Conservation (phyloP, 768 basidiomycete genomes). For the Auriscalpium vulgare region DNA sequence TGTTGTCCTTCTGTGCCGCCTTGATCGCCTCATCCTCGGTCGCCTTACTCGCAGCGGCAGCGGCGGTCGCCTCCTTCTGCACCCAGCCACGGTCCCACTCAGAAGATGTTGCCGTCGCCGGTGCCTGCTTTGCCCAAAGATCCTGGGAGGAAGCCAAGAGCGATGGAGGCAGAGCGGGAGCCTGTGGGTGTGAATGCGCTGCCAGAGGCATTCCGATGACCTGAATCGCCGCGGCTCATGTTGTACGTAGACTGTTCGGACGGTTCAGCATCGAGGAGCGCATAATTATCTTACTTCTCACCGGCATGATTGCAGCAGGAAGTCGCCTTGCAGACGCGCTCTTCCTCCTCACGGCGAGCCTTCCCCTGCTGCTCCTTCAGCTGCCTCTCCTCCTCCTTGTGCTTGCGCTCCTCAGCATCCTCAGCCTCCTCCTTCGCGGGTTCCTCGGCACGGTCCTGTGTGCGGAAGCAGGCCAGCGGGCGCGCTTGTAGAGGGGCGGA, state of each 20-base stretch:
- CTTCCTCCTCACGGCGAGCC: slow-evolving; percentile 29
- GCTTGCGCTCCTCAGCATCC: slow-evolving; percentile 24
- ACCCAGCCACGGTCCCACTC: slow-evolving; percentile 93
- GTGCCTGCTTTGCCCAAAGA: slow-evolving; percentile 27
- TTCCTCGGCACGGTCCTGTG: too few relatives aligned
- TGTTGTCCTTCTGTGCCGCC: slow-evolving; percentile 16
- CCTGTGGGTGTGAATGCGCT: slow-evolving; percentile 32
- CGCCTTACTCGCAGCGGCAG: slow-evolving; percentile 79
- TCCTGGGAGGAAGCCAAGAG: slow-evolving; percentile 33
- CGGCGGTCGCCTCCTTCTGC: slow-evolving; percentile 77
- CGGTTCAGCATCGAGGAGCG: slow-evolving; percentile 82
- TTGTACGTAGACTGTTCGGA: slow-evolving; percentile 42
- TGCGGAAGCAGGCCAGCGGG: too few relatives aligned
- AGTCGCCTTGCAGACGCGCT: slow-evolving; percentile 41
- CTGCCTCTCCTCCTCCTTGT: slow-evolving; percentile 31
- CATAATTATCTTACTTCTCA: slow-evolving; percentile 92
- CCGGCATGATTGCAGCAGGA: slow-evolving; percentile 89
- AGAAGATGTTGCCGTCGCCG: slow-evolving; percentile 21
- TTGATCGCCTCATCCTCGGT: slow-evolving; percentile 77
- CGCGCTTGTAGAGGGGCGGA: too few relatives aligned
- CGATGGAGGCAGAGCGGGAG: slow-evolving; percentile 40
- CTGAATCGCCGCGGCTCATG: slow-evolving; percentile 58
- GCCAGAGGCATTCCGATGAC: slow-evolving; percentile 45
- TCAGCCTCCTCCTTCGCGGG: slow-evolving; percentile 26
- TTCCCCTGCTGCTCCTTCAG: slow-evolving; percentile 34